Conservation (phyloP, 2,329 filamentous ascomycete genomes). For the Podosphaera fusca region DNA sequence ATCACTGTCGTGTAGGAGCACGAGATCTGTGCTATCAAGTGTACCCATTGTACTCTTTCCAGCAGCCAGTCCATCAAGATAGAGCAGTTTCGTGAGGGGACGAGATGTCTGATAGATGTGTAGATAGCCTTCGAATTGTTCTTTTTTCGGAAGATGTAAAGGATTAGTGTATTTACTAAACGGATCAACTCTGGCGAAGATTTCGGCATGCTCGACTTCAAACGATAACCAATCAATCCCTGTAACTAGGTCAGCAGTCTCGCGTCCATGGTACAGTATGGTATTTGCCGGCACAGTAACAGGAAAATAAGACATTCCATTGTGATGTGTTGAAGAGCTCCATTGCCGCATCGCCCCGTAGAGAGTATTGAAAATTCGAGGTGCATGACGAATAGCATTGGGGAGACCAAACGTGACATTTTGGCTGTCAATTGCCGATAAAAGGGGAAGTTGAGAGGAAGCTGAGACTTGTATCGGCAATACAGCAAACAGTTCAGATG, state of each 20-base stretch:
- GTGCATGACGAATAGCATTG: slow-evolving; percentile 20
- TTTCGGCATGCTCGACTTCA: slow-evolving; percentile 48
- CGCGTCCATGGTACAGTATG: slow-evolving; percentile 47
- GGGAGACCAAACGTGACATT: too few relatives aligned
- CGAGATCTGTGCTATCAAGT: slow-evolving; percentile 39
- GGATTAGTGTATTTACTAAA: too few relatives aligned
- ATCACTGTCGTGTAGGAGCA: slow-evolving; percentile 21
- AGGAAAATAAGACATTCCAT: slow-evolving; percentile 50
- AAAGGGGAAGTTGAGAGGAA: too few relatives aligned
- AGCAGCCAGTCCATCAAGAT: slow-evolving; percentile 47
- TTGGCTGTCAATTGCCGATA: too few relatives aligned
- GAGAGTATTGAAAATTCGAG: slow-evolving; percentile 48
- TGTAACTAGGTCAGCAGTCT: slow-evolving; percentile 21
- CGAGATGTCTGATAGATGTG: slow-evolving; percentile 40
- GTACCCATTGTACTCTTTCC: slow-evolving; percentile 43
- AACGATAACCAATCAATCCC: slow-evolving; percentile 52
- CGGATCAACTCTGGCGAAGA: slow-evolving; percentile 21
- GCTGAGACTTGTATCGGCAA: too few relatives aligned
- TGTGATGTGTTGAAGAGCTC: slow-evolving; percentile 50
- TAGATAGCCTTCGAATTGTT: slow-evolving; percentile 27
- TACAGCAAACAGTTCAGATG: too few relatives aligned
- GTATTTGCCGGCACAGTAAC: slow-evolving; percentile 40
- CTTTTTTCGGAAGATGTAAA: too few relatives aligned
- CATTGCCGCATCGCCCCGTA: slow-evolving; percentile 41
- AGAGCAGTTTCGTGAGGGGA: slow-evolving; percentile 34